Percentiles rank a stretch among this genome's conserved stretches.
These are phyloP conservation scores for Candida anutae DNA, from an alignment of 1,139 yeast species.

Conservation along the genomic window DNA sequence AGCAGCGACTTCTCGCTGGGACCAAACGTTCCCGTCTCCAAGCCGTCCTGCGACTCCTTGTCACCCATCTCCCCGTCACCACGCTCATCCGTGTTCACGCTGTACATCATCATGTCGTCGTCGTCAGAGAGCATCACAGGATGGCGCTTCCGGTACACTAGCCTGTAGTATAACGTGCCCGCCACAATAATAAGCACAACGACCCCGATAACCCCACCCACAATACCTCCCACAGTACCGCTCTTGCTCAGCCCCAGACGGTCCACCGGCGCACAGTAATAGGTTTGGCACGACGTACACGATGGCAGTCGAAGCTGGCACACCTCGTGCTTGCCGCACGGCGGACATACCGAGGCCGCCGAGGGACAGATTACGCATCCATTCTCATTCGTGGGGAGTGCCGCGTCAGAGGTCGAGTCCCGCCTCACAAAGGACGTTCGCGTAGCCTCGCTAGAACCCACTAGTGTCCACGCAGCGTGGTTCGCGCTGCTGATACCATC, in stretches of 20 bases:
- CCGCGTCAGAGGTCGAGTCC: background rate
- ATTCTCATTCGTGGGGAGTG: conserved; percentile 9
- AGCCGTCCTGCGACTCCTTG: conserved; percentile 2
- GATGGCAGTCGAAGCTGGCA: conserved; percentile 48
- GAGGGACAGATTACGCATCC: conserved; percentile 47
- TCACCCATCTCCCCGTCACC: conserved; percentile 6
- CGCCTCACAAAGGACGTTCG: too few species aligned
- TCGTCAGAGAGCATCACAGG: conserved; percentile 11
- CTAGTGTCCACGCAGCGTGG: too few species aligned
- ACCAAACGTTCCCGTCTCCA: background rate
- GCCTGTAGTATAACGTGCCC: conserved; percentile 24
- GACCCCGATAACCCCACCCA: conserved; percentile 50
- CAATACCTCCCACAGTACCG: conserved; percentile 44
- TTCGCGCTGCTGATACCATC: too few species aligned
- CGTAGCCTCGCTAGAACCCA: too few species aligned
- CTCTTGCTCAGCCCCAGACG: conserved; percentile 1
- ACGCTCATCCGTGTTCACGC: conserved; percentile 4
- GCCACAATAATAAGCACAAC: conserved; percentile 27
- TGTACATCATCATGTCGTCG: conserved; percentile 10
- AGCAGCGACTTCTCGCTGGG: background rate
- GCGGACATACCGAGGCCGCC: conserved; percentile 39
- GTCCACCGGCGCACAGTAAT: conserved; percentile 36
- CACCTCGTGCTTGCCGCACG: conserved; percentile 43
- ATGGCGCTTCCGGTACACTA: conserved; percentile 14
- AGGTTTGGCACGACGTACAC: conserved; percentile 48